A percentile compares a stretch with the other conserved stretches of the same genome.
phyloP scores from a whole-genome alignment of 108 stramenopile genomes.

The Nitzschia inconspicua region DNA sequence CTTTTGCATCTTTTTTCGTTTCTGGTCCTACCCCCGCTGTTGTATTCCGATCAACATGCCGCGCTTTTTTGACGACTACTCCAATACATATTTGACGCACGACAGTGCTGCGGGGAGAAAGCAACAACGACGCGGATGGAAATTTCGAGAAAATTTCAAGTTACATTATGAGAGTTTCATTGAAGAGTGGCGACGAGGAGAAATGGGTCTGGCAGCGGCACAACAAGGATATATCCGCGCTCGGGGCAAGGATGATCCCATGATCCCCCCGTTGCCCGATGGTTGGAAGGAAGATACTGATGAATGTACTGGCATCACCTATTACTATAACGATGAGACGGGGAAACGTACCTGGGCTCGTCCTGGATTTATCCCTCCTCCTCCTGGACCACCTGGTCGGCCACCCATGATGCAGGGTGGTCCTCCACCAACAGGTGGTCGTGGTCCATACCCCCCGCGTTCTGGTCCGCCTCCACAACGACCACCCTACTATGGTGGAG shows the following conservation, averaged over 20 bases:
- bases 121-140: constrained; percentile 91
- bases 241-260: constrained; percentile 40
- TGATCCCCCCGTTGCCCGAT: constrained; percentile 78
- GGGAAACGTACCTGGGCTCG: constrained; percentile 82
- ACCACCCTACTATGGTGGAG: neutral
- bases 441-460: neutral
- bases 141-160: constrained; percentile 91
- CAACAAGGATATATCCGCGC: constrained; percentile 47
- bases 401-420: constrained; percentile 1
- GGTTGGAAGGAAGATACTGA: constrained; percentile 82
- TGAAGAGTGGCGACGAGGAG: constrained; percentile 66
- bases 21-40: too few species aligned
- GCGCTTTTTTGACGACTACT: constrained; percentile 91
- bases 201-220: constrained; percentile 82
- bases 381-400: constrained; percentile 40
- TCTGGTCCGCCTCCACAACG: neutral
- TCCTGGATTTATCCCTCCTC: constrained; percentile 84
- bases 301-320: constrained; percentile 68
- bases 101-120: constrained; percentile 86
- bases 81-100: constrained; percentile 87
- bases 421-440: constrained; percentile 3
- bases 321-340: constrained; percentile 57
- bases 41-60: too few species aligned
- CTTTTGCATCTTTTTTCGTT: too few species aligned
- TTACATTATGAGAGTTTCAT: constrained; percentile 59